Evolutionary conservation across 768 basidiomycete genomes (phyloP), one percentile per base, ranked within the genome.

Genomic region (Brasilioporus rufonigricans): DNA sequence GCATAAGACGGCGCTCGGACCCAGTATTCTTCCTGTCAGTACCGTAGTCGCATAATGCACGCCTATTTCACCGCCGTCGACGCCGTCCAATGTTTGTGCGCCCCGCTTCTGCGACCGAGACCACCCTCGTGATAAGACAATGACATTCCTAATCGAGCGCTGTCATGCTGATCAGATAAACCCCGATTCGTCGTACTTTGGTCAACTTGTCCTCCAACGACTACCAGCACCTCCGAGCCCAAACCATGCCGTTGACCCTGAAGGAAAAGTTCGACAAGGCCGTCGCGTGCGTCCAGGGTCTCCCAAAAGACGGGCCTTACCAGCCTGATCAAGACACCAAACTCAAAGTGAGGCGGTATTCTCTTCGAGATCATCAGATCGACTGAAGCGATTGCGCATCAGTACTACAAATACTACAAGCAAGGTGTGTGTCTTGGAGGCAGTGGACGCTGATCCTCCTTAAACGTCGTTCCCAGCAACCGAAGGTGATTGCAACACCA

Each of bases 401-500:
- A 98, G 95, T 97, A 97, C 80, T 99, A 98, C 79, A 80, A 79
- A 62, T 83, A 87, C 72, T 98, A 78, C 83, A 99, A 98, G 81
- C 94, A 96, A 80, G 92, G 93, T 88, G 51, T 43, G 70, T 51
- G 21, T 23, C 23, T 29, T 41, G 12, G 40, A 39, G 53, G 59
- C 49, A 31, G 33, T 32, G n/a, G 44, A 33, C 4, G 44, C 41
- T 33, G 47, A 45, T 27, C 26, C 33, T 27, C 31, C 7, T 44
- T 56, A 44, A 57, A 24, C 13, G n/a, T n/a, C 4, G 21, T 45
- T n/a, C 44, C 9, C 50, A 93, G 93, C 82, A 43, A 92, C 78
- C 8, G 66, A 83, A 35, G 93, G 94, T 48, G 86, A 95, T 70
- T 79, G 80, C 61, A 87, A 80, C 68, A 84, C 75, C 48, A 0